Evolutionary conservation across 1,284 basidiomycete genomes (phyloP), one percentile per base, ranked within the genome.

Genomic region (Heliocybe sulcata): DNA sequence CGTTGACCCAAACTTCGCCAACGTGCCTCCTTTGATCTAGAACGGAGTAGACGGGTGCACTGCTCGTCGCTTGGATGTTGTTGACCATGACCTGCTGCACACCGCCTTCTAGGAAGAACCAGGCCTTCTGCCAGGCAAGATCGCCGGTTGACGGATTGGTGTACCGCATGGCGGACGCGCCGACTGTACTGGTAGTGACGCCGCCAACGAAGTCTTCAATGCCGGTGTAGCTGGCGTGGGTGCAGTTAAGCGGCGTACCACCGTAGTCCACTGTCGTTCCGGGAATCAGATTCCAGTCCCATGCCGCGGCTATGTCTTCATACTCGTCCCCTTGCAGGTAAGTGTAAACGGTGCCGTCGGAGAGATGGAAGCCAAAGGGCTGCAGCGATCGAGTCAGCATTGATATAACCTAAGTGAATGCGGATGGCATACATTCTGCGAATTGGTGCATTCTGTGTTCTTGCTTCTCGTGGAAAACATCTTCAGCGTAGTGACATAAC

Each of bases 221-320:
- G 0, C 84, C 85, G 0, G 63, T 69, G 54, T 70, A 67, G 12
- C 63, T 58, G 2, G 76, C 72, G 9, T 67, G 64, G 9, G 54
- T 63, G 59, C 82, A 83, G 35, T 61, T 63, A 3, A 87, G 72
- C 2, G 72, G 71, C 6, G 79, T 82, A 3, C 71, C 77, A 12
- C 66, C 74, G 62, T 82, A 87, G 64, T 82, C 81, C 23, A 77
- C 75, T 0, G 85, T 88, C 19, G 71, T 87, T 1, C 86, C 85
- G 2, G 86, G 85, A 45, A 88, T 80, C 14, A 86, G 69, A 60
- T 85, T 79, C 85, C 85, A 89, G 63, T 89, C 84, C 85, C 84
- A 87, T 1, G 79, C 73, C 1, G 79, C 84, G 8, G 77, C 71
- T 22, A 87, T 83, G 61, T 87, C 83, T 63, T 82, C 79, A 64